A percentile compares a stretch with the other conserved stretches of the same genome.
phyloP scores from a whole-genome alignment of 352 stramenopile genomes.

The Blastocystis sp. region DNA sequence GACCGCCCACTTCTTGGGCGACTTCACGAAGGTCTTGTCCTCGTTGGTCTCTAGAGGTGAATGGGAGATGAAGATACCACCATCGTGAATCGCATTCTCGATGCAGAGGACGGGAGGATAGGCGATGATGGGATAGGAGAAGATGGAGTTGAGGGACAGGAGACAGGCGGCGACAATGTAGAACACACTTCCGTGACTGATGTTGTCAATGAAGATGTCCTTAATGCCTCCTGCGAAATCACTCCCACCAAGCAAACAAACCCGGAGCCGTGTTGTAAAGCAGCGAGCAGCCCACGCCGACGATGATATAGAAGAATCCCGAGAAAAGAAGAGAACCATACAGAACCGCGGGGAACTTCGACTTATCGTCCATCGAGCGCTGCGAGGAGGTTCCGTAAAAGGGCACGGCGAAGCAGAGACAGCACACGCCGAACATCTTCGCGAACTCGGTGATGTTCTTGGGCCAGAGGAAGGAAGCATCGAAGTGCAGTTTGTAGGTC shows the following conservation, averaged over 20 bases:
- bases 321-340: conserved; percentile 45
- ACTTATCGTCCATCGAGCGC: conserved; percentile 51
- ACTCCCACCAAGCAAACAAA: background rate
- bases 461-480: conserved; percentile 34
- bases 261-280: conserved; percentile 3
- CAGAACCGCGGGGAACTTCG: conserved; percentile 18
- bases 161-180: conserved; percentile 25
- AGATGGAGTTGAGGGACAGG: conserved; percentile 17
- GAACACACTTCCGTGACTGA: background rate
- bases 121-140: conserved; percentile 48
- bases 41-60: conserved; percentile 24
- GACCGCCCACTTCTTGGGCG: conserved; percentile 31
- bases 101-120: conserved; percentile 41
- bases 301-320: conserved; percentile 39
- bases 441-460: conserved; percentile 39
- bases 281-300: conserved; percentile 35
- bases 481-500: conserved; percentile 30
- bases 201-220: conserved; percentile 54
- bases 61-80: background rate
- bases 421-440: conserved; percentile 44
- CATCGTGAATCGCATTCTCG: conserved; percentile 17
- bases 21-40: conserved; percentile 45
- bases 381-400: conserved; percentile 57
- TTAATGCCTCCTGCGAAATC: background rate
- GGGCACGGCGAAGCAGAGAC: conserved; percentile 35